Conservation (phyloP, 2,329 filamentous ascomycete species). For the Periconia sp. region DNA sequence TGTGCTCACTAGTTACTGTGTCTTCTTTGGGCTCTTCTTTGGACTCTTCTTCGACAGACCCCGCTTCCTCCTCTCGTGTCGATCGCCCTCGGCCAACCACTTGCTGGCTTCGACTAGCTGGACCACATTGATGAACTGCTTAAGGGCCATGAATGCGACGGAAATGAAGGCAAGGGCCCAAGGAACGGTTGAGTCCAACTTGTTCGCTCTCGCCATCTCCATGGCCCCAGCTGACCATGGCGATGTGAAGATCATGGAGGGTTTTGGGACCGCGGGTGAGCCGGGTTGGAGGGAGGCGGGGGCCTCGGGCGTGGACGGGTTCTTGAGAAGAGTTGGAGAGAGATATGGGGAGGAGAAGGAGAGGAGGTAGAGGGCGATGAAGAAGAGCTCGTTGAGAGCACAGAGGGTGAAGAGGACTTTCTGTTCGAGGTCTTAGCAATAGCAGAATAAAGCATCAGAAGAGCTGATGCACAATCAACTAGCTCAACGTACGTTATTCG, state of each 20-base stretch:
- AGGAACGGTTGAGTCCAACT: slow-evolving; percentile 67
- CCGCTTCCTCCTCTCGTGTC: slow-evolving; percentile 62
- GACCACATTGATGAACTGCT: slow-evolving; percentile 93
- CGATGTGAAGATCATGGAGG: slow-evolving; percentile 80
- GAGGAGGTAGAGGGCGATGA: slow-evolving; percentile 96
- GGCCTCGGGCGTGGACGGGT: slow-evolving; percentile 66
- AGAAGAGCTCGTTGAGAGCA: slow-evolving; percentile 91
- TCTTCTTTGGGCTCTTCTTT: slow-evolving; percentile 40
- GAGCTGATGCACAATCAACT: too few relatives aligned
- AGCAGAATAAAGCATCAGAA: too few relatives aligned
- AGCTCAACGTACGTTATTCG: slow-evolving; percentile 81
- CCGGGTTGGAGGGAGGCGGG: slow-evolving; percentile 63
- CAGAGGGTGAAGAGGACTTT: slow-evolving; percentile 91
- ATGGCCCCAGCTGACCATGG: slow-evolving; percentile 92
- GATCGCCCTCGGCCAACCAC: slow-evolving; percentile 92
- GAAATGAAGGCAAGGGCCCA: slow-evolving; percentile 84
- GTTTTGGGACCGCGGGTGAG: slow-evolving; percentile 70
- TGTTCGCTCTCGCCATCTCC: slow-evolving; percentile 90
- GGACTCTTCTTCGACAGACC: slow-evolving; percentile 49
- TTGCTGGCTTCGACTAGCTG: slow-evolving; percentile 92
- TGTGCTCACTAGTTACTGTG: slow-evolving; percentile 27
- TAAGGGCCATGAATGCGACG: slow-evolving; percentile 84
- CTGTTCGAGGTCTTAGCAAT: slow-evolving; percentile 56
- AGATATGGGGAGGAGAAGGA: slow-evolving; percentile 93
- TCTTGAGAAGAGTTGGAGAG: slow-evolving; percentile 77